A percentile compares a stretch with the other conserved stretches of the same genome.
phyloP scores from a whole-genome alignment of 768 basidiomycete species.

The Suillus subalutaceus region DNA sequence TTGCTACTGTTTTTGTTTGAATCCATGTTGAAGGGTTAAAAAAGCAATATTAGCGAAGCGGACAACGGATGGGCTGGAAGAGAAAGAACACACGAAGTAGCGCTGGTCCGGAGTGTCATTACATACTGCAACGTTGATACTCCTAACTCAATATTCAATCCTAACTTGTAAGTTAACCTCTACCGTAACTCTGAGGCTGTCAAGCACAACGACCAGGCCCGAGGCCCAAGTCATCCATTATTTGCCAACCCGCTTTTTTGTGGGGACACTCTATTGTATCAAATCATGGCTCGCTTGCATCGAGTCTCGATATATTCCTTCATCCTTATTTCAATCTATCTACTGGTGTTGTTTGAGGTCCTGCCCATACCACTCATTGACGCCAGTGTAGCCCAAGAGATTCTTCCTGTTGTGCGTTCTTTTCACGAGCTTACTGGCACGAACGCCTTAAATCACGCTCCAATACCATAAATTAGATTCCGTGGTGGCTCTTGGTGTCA shows the following conservation, averaged over 20 bases:
- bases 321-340: slow-evolving; percentile 50
- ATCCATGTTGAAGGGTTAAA: too few species aligned
- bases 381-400: slow-evolving; percentile 47
- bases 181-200: too few species aligned
- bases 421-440: slow-evolving; percentile 1
- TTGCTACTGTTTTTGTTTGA: too few species aligned
- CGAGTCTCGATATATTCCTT: slow-evolving; percentile 51
- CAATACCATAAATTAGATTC: slow-evolving; percentile 48
- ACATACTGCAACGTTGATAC: too few species aligned
- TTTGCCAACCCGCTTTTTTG: neutral
- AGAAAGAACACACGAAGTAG: too few species aligned
- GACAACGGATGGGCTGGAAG: too few species aligned
- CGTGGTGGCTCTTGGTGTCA: slow-evolving; percentile 80
- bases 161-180: too few species aligned
- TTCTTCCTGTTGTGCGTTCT: slow-evolving; percentile 62
- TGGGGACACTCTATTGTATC: neutral
- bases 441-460: neutral
- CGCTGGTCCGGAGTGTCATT: too few species aligned
- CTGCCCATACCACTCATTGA: slow-evolving; percentile 59
- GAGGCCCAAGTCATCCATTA: too few species aligned
- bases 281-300: slow-evolving; percentile 62
- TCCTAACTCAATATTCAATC: too few species aligned
- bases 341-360: slow-evolving; percentile 57
- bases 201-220: neutral
- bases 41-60: too few species aligned